Base-by-base conservation (phyloP, 2,329 filamentous ascomycete species). In the Beauveria caledonica region DNA sequence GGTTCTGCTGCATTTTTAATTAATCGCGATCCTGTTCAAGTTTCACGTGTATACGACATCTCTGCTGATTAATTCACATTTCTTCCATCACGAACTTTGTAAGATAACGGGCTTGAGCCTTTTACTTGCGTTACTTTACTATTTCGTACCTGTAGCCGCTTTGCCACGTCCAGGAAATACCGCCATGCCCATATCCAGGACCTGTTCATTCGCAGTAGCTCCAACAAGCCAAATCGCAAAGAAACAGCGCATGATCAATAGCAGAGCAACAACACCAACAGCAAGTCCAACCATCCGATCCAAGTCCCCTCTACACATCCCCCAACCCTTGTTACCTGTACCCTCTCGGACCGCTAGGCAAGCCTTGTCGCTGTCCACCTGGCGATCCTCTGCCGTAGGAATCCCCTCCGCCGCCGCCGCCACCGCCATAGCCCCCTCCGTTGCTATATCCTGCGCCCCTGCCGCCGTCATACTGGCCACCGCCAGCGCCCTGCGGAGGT, bases 321-420 rank as follows among this genome's bases (percentile, higher is more conserved):
- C 17, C 29, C 58, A 17, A 27, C 5, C 27, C 19, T 10, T 25
- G 59, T 39, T 71, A 75, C 66, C 71, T 68, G 49, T 75, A 74
- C 21, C 70, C 72, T 64, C 77, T 70, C 6, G 79, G 78, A n/a
- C 77, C 77, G 60, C 73, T 75, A 2, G 79, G 78, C 57, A 81
- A 65, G 15, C 79, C 79, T 60, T 70, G 76, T 53, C 74, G 68
- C 63, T 72, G 70, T 57, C n/a, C 63, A 45, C 33, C 55, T 21
- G 15, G 49, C 33, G 23, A 39, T 7, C 48, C 29, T 54, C 53
- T 40, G 3, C 54, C 60, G 42, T 58, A 58, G 25, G 52, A 53
- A 51, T 61, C 52, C 5, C 51, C 42, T 7, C 63, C 64, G n/a
- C 68, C 66, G 21, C 63, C 64, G n/a, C 68, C 66, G 21, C 70